Conservation (phyloP, 164 flowering plant genomes). For the Sedum album region DNA sequence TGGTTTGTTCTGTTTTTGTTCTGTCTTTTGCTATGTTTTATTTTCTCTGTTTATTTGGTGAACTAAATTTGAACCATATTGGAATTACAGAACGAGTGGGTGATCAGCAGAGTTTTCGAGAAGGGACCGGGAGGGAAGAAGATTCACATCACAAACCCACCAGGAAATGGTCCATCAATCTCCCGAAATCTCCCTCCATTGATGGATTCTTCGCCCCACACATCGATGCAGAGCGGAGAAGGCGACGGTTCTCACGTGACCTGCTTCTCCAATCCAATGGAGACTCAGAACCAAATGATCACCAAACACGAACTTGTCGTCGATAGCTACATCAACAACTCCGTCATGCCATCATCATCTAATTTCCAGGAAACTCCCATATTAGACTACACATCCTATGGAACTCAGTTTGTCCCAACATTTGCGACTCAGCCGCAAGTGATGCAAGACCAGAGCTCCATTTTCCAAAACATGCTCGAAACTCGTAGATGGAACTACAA, state of each 20-base stretch:
- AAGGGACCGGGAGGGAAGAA: conserved; percentile 6
- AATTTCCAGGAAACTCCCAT: not conserved
- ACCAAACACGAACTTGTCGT: not conserved
- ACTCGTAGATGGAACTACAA: not conserved
- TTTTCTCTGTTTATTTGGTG: not conserved
- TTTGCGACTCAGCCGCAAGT: not conserved
- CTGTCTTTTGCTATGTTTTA: not conserved
- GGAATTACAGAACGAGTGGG: conserved; percentile 3
- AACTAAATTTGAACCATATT: not conserved
- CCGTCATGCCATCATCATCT: not conserved
- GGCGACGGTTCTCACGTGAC: conserved; percentile 6
- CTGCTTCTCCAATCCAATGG: conserved; percentile 5
- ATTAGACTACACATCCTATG: not conserved
- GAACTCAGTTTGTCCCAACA: not conserved
- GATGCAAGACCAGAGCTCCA: not conserved
- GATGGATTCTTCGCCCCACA: conserved; percentile 11
- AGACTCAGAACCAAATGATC: not conserved
- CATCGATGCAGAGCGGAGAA: conserved; percentile 3
- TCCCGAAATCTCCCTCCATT: conserved; percentile 6
- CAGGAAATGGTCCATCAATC: not conserved
- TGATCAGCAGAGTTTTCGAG: conserved; percentile 10
- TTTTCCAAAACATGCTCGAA: conserved; percentile 4
- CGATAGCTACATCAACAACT: conserved; percentile 1
- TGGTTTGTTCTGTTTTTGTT: not conserved
- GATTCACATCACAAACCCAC: not conserved